Evolutionary conservation across 306 rosid genomes (phyloP).

Genomic region (Dalbergia oliveri): DNA sequence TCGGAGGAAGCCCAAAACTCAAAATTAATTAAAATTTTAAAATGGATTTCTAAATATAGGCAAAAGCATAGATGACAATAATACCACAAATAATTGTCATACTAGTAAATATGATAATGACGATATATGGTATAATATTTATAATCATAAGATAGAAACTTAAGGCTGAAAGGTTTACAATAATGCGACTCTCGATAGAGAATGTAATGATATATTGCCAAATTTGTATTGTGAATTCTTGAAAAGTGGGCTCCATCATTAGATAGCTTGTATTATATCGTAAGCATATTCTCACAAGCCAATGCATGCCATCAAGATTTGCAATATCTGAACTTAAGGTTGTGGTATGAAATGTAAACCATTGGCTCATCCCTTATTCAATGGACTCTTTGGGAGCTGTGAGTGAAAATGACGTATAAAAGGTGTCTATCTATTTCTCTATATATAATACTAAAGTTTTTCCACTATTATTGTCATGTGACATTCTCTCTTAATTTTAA

Average conservation of each 20-base stretch:
- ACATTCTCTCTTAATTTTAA: too few species aligned
- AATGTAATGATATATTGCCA: background rate
- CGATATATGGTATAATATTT: too few species aligned
- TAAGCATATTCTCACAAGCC: background rate
- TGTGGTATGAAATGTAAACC: slow-evolving; percentile 24
- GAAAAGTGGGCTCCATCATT: background rate
- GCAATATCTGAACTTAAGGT: slow-evolving; percentile 10
- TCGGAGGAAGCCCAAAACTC: background rate
- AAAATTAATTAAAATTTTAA: background rate
- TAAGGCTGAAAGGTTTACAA: background rate
- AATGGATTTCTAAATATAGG: background rate
- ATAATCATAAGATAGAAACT: background rate
- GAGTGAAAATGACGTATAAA: slow-evolving; percentile 18
- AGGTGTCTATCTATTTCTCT: too few species aligned
- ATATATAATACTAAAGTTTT: too few species aligned
- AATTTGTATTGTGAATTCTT: background rate
- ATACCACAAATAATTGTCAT: background rate
- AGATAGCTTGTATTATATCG: background rate
- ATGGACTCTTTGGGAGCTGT: background rate
- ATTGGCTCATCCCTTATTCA: background rate
- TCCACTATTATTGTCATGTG: too few species aligned
- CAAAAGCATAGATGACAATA: background rate
- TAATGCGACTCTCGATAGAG: background rate
- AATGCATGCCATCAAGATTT: slow-evolving; percentile 27
- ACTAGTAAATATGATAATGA: background rate